Evolutionary conservation across 2,329 filamentous ascomycete genomes (phyloP), one percentile per base, ranked within the genome.

Genomic region (Orbilia ellipsospora): DNA sequence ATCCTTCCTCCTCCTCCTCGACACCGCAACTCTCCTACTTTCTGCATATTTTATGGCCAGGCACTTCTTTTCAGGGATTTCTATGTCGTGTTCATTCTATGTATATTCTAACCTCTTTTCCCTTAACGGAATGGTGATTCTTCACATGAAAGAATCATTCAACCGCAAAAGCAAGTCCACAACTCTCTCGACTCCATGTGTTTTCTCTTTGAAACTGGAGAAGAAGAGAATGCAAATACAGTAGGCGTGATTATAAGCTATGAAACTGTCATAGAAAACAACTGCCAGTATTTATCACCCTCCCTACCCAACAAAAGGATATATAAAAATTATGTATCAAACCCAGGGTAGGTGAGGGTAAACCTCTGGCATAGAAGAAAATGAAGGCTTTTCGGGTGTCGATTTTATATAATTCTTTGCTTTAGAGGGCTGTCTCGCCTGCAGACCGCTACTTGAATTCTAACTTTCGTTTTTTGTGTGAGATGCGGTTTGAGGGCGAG

Each of bases 321-420:
- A 23, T 52, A 26, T 45, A 6, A 44, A 67, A 67, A 67, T 42
- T 50, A 42, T 50, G 28, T 36, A 59, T 50, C 23, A 15, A 20
- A 70, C 52, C 72, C 72, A 76, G 72, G 72, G 72, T 76, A 76
- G 72, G 65, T 44, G 72, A 70, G 72, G 72, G 66, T 76, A 76
- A 76, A 76, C 72, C 59, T 76, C 72, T 70, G 72, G 72, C 72
- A 70, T 61, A 76, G 59, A 76, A 76, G n/a, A 65, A 68, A 52
- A 36, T 6, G 44, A 57, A 50, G 18, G 18, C 50, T 44, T 26
- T 48, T 48, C 15, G 31, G 44, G 12, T 15, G 28, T 54, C 50
- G 44, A 42, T 15, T 15, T 15, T 45, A 8, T 59, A 52, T 59
- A 8, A 59, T 48, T 51, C 45, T 56, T 36, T 55, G 44, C 45